Percentiles rank a stretch among this genome's conserved stretches.
Conservation (phyloP, 441 rosid genomes). For the Gossypium davidsonii region DNA sequence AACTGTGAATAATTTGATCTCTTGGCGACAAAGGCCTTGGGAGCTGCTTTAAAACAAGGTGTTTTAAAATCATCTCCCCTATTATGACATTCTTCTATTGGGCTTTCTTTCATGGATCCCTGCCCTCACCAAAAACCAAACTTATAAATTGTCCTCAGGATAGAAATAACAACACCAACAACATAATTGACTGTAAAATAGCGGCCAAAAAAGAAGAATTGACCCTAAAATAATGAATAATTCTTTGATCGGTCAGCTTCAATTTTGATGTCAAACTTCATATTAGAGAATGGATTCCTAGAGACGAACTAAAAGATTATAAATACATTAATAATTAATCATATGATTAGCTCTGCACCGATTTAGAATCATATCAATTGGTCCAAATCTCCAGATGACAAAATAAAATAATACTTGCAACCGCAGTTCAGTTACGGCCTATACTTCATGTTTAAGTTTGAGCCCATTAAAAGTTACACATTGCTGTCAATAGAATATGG, state of each 20-base stretch:
- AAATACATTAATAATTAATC: neutral
- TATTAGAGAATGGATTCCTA: neutral
- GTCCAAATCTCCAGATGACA: neutral
- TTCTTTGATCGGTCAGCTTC: neutral
- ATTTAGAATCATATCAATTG: neutral
- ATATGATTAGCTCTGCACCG: neutral
- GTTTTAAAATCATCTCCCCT: slow-evolving; percentile 44
- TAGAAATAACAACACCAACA: neutral
- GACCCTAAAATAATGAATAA: neutral
- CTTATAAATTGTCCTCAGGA: neutral
- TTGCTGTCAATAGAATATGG: neutral
- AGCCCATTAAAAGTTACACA: neutral
- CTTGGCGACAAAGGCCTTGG: slow-evolving; percentile 61
- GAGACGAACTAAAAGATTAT: neutral
- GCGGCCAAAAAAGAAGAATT: neutral
- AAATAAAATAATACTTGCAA: neutral
- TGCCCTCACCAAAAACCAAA: slow-evolving; percentile 18
- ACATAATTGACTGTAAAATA: neutral
- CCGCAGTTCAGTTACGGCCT: neutral
- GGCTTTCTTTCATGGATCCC: slow-evolving; percentile 30
- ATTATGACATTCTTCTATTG: slow-evolving; percentile 37
- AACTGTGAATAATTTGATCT: slow-evolving; percentile 58
- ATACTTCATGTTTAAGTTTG: neutral
- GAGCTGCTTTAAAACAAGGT: slow-evolving; percentile 57
- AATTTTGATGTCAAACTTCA: neutral